phyloP scores from a whole-genome alignment of 2,329 filamentous ascomycete genomes.

The Seiridium cupressi region DNA sequence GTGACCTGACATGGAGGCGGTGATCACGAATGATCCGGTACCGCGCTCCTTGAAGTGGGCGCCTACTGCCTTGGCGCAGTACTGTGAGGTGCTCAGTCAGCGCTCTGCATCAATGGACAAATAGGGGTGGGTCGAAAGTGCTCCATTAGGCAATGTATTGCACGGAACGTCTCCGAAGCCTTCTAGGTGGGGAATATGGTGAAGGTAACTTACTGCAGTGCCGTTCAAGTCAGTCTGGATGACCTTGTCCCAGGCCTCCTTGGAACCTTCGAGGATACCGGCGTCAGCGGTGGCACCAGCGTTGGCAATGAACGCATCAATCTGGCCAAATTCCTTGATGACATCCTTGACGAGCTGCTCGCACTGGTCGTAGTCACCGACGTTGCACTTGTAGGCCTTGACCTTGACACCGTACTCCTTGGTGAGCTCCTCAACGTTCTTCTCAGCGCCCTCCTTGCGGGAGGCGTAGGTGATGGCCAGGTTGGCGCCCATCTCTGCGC shows the following conservation, averaged over 20 bases:
- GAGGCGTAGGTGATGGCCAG: slow-evolving; percentile 72
- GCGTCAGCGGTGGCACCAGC: slow-evolving; percentile 60
- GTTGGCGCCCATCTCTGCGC: slow-evolving; percentile 69
- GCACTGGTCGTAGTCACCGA: slow-evolving; percentile 51
- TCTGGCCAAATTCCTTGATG: slow-evolving; percentile 68
- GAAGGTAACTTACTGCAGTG: slow-evolving; percentile 43
- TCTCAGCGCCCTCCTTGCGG: slow-evolving; percentile 64
- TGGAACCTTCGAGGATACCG: slow-evolving; percentile 51
- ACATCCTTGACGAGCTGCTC: slow-evolving; percentile 60
- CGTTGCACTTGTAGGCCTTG: slow-evolving; percentile 59
- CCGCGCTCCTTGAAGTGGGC: slow-evolving; percentile 60
- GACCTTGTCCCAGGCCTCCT: slow-evolving; percentile 59
- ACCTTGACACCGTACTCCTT: slow-evolving; percentile 67
- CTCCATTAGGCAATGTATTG: background rate
- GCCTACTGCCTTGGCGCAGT: slow-evolving; percentile 60
- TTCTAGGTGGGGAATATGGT: background rate
- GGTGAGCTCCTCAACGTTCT: slow-evolving; percentile 63
- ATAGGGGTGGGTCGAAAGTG: background rate
- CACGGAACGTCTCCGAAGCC: too few species aligned
- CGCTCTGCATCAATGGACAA: background rate
- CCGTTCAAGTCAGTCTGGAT: slow-evolving; percentile 60
- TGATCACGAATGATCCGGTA: slow-evolving; percentile 61
- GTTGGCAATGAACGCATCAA: slow-evolving; percentile 76
- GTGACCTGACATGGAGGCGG: slow-evolving; percentile 64
- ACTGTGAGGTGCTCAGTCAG: slow-evolving; percentile 25